These are phyloP conservation scores for Thelephora ganbajun DNA, from an alignment of 768 basidiomycete genomes.

Conservation along the genomic window DNA sequence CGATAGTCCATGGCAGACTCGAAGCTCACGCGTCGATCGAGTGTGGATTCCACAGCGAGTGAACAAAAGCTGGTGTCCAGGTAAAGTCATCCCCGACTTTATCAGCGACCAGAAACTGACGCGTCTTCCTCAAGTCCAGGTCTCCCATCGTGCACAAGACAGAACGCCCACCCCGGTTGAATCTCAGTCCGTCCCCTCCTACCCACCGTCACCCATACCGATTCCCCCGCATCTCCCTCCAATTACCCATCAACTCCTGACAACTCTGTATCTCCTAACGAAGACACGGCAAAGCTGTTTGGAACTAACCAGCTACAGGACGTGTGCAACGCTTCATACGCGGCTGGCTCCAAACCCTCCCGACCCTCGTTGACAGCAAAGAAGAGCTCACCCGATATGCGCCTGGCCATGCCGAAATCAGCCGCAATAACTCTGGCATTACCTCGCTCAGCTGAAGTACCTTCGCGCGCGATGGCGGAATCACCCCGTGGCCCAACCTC, in stretches of 20 bases:
- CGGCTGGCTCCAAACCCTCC: slow-evolving; percentile 21
- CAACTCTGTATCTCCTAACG: slow-evolving; percentile 36
- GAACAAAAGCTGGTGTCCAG: slow-evolving; percentile 22
- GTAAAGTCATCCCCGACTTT: too few species aligned
- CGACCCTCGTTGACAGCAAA: slow-evolving; percentile 36
- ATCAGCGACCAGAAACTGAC: too few species aligned
- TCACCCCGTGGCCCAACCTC: background rate
- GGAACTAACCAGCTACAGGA: background rate
- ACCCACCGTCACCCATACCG: slow-evolving; percentile 6
- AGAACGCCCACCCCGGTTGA: slow-evolving; percentile 34
- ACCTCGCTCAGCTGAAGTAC: too few species aligned
- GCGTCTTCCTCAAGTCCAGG: too few species aligned
- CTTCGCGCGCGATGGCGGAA: background rate
- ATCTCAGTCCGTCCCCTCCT: slow-evolving; percentile 31
- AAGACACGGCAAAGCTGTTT: slow-evolving; percentile 21
- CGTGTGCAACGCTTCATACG: slow-evolving; percentile 43
- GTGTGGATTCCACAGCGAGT: slow-evolving; percentile 35
- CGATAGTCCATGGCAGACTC: slow-evolving; percentile 55
- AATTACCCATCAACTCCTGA: slow-evolving; percentile 43
- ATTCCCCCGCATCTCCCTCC: slow-evolving; percentile 42
- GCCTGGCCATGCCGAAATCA: too few species aligned
- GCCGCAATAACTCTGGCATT: too few species aligned
- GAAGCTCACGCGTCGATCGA: slow-evolving; percentile 5
- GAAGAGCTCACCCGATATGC: slow-evolving; percentile 81
- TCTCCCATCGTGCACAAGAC: slow-evolving; percentile 7